A percentile compares a stretch with the other conserved stretches of the same genome.
Evolutionary conservation across 306 rosid genomes (phyloP).

Genomic region (Comarum palustre): DNA sequence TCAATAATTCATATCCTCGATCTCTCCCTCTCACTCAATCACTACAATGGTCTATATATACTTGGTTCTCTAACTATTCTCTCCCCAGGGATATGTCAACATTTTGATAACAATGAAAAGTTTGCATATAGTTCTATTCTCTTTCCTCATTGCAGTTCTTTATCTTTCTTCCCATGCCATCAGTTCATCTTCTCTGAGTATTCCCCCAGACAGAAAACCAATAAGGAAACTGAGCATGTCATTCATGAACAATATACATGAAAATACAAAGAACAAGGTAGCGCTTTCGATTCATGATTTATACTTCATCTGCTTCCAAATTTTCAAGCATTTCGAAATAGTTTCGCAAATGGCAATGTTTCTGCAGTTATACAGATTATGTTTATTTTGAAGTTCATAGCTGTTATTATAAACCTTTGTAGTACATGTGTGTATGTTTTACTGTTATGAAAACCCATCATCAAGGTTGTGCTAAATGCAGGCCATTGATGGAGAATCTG

Average conservation of each 20-base stretch:
- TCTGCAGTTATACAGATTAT: not conserved
- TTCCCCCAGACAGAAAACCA: slow-evolving; percentile 18
- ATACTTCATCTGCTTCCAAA: not conserved
- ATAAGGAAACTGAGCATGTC: slow-evolving; percentile 47
- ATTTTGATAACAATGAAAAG: slow-evolving; percentile 44
- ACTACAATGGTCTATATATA: slow-evolving; percentile 45
- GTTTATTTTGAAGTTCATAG: not conserved
- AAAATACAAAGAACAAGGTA: slow-evolving; percentile 41
- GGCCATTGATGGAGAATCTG: slow-evolving; percentile 42
- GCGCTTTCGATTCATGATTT: not conserved
- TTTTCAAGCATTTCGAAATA: not conserved
- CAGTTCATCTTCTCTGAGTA: slow-evolving; percentile 33
- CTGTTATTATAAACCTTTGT: not conserved
- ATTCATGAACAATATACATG: slow-evolving; percentile 15
- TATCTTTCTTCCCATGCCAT: slow-evolving; percentile 44
- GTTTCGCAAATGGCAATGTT: not conserved
- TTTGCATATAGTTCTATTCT: slow-evolving; percentile 43
- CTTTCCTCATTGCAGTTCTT: slow-evolving; percentile 41
- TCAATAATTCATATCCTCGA: slow-evolving; percentile 55
- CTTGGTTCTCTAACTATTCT: slow-evolving; percentile 32
- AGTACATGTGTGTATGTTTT: not conserved
- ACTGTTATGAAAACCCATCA: not conserved
- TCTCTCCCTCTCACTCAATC: slow-evolving; percentile 31
- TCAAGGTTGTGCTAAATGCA: slow-evolving; percentile 38
- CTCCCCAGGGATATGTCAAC: slow-evolving; percentile 24